These are phyloP conservation scores for Mentha longifolia DNA, from an alignment of 257 asterid genomes.

Conservation along the genomic window DNA sequence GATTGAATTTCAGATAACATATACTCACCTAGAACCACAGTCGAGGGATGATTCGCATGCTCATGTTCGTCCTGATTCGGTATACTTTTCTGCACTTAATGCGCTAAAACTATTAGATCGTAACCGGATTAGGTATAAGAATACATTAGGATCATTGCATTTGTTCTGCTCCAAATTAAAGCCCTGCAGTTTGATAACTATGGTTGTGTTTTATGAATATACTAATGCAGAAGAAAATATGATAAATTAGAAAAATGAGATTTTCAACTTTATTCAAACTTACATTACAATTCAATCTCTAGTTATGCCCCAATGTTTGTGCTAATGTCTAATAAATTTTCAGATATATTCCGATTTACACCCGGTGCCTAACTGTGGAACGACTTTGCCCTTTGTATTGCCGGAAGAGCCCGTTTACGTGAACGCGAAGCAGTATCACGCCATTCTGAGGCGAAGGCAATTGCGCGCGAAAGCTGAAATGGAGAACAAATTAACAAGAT, in stretches of 20 bases:
- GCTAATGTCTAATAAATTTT: slow-evolving; percentile 1
- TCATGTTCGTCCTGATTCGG: slow-evolving; percentile 31
- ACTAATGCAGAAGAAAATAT: neutral
- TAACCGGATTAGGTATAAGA: neutral
- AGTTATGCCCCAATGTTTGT: neutral
- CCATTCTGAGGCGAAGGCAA: slow-evolving; percentile 62
- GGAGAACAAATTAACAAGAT: slow-evolving; percentile 51
- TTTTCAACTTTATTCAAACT: neutral
- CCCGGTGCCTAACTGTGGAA: slow-evolving; percentile 30
- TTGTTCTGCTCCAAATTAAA: no score
- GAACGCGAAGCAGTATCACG: slow-evolving; percentile 64
- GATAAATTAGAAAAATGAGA: neutral
- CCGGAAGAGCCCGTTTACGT: slow-evolving; percentile 64
- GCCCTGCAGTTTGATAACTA: neutral
- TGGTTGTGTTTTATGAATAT: no score
- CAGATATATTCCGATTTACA: slow-evolving; percentile 42
- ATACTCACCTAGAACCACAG: slow-evolving; percentile 35
- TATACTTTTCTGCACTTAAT: slow-evolving; percentile 18
- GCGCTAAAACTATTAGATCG: neutral
- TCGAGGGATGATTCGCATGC: slow-evolving; percentile 21
- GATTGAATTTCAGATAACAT: slow-evolving; percentile 37
- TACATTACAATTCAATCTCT: neutral
- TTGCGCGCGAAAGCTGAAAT: slow-evolving; percentile 72
- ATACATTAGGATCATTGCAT: neutral
- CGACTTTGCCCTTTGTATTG: slow-evolving; percentile 36